Base-by-base conservation (phyloP, 305 asterid genomes). In the Fraxinus baroniana region DNA sequence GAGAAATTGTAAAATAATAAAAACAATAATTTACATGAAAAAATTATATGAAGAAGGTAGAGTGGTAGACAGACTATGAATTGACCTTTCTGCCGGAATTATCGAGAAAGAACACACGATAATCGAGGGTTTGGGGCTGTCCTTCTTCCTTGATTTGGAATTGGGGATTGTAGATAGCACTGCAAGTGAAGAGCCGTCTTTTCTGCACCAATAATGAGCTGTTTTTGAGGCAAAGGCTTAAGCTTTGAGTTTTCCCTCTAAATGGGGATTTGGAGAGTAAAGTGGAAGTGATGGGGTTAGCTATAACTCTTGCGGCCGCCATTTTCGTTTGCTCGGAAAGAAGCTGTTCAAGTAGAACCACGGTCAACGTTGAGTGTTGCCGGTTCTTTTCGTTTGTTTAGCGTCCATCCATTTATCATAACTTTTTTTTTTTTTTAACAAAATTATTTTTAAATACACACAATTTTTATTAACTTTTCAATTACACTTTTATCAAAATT, bases 281-380 rank as follows among this genome's bases (percentile, higher is more conserved):
- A 20, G 89, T 83, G 83, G 94, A 77, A 73, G 95, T 87, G 88
- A 90, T 60, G 79, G 90, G 79, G 89, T 28, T 84, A 24, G 91
- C 87, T 62, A 91, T 88, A 30, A 87, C 90, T 85, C 95, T 88
- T n/a, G 95, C 86, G 86, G 97, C 94, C 91, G 97, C 98, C 98
- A 92, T 92, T 84, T 85, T 79, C 55, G 82, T 20, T 20, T 20
- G 78, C 32, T 81, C 68, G 68, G 78, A 46, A 2, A 26, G 84
- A 20, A 62, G 15, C 32, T 20, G 71, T 62, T 62, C 71, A 9
- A 62, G 71, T 62, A 8, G 17, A 22, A 22, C 71, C 15, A 22
- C 30, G 13, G 15, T 1, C 33, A 62, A 7, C 22, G 71, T 30
- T 20, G 70, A 15, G 70, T 60, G 28, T 5, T 20, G 7, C 55